Base-by-base conservation (phyloP, 1,284 basidiomycete genomes). In the Irpex lacteus region DNA sequence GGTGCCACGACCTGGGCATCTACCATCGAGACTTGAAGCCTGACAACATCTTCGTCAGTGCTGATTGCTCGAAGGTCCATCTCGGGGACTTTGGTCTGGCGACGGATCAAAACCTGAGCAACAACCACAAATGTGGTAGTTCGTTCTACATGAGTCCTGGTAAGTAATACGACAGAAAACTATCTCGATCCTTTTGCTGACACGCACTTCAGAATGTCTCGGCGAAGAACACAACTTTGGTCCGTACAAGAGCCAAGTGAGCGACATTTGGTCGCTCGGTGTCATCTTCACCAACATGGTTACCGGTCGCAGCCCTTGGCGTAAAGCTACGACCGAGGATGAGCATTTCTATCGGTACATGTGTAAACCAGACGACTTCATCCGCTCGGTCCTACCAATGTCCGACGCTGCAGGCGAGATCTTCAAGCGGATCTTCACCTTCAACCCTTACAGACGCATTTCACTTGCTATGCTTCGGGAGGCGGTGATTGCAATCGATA, bases 291-390 rank as follows among this genome's bases (percentile, higher is more conserved):
- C 63, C 63, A 98, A 96, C 78, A 85, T 98, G 77, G 88, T 95
- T 57, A 91, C 91, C 64, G 92, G 92, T 18, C 87, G 92, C 53
- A 94, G 92, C 74, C 96, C 95, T 4, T 98, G 96, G 96, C 85
- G 86, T 67, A 82, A 85, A 69, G 95, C 96, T 3, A 85, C 82
- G 4, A 78, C 81, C 56, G 95, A 98, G 76, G 84, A 87, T 61
- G 54, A 15, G 9, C 89, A 87, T 50, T 97, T 92, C 79, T 74
- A 80, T 19, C 84, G 87, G 0, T 95, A 83, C 77, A 76, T 92
- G 59, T 76, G 82, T 58, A 82, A 94, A 69, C 47, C 58, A 26
- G 82, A 80, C 50, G 76, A 89, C 68, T 89, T 90, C 70, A 81
- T 96, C 18, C 83, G 82, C 18, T 75, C 84, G n/a, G 86, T 87